Base-by-base conservation (phyloP, 495 filamentous ascomycete genomes). In the Friedmanniomyces simplex region DNA sequence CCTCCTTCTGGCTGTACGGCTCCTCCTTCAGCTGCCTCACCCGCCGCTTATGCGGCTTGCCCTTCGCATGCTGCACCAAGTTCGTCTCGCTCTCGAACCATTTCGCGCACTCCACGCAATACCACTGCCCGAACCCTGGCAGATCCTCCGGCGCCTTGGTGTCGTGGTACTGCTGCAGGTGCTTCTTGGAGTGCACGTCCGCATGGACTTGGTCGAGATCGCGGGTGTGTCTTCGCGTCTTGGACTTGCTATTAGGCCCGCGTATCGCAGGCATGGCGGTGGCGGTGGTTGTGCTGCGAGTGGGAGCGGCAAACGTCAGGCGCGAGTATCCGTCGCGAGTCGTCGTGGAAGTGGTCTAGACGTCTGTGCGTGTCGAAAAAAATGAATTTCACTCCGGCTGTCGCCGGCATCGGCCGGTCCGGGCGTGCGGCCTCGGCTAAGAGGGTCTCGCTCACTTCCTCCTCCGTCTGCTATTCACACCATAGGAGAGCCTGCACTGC, bases 81-180 rank as follows among this genome's bases (percentile, higher is more conserved):
- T 84, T 93, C 63, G 81, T 71, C 50, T 94, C 89, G 53, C 82
- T 85, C 72, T 96, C 93, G 69, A 91, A 96, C 84, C 86, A 96
- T 74, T 95, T 96, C 39, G 90, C 83, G 66, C 91, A 98, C 73
- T 95, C 87, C n/a, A 86, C 76, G 69, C 91, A 98, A 68, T 95
- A 96, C 61, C 80, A 84, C 65, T 77, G 73, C 5, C 91, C 91
- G 26, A 96, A 74, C 0, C 82, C 91, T 7, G 91, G 93, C 16
- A 93, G 78, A 63, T 96, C 91, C 67, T 95, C 91, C 20, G 79
- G 72, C 25, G 87, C 84, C 64, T 95, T 91, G 46, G 83, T 76
- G 30, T 81, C 79, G 65, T 89, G 87, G 76, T 83, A 85, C 50
- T 86, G 79, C 39, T 77, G 72, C 24, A 98, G 81, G 67, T 95